Conservation (phyloP, 192 early-diverging fungal species). For the Coemansia sp. region DNA sequence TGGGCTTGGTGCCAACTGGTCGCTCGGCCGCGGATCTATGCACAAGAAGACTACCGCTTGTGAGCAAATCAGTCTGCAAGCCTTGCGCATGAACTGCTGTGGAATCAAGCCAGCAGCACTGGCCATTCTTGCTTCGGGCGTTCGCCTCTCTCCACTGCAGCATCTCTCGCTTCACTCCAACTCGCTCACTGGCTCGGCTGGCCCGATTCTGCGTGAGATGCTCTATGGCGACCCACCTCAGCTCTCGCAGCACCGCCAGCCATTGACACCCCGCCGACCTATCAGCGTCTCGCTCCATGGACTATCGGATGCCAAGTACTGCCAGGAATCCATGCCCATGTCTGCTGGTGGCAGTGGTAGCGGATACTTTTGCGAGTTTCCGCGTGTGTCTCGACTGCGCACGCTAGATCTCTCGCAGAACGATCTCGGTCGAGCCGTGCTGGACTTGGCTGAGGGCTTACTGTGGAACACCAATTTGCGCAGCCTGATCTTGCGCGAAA, state of each 20-base stretch:
- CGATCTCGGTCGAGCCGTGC: slow-evolving; percentile 47
- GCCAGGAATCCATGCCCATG: slow-evolving; percentile 14
- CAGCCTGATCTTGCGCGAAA: slow-evolving; percentile 52
- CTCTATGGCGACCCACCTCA: slow-evolving; percentile 55
- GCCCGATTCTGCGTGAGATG: slow-evolving; percentile 55
- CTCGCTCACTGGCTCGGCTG: slow-evolving; percentile 40
- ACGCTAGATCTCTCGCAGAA: slow-evolving; percentile 55
- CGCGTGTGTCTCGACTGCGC: slow-evolving; percentile 49
- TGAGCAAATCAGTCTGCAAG: slow-evolving; percentile 47
- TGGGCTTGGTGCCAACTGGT: slow-evolving; percentile 49
- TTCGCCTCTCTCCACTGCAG: slow-evolving; percentile 53
- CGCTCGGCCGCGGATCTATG: slow-evolving; percentile 51
- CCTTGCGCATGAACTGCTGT: slow-evolving; percentile 59
- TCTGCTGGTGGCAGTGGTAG: slow-evolving; percentile 4
- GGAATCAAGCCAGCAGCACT: slow-evolving; percentile 50
- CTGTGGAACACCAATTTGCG: slow-evolving; percentile 54
- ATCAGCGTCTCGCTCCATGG: slow-evolving; percentile 53
- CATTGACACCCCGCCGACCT: slow-evolving; percentile 27
- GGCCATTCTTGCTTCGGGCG: slow-evolving; percentile 54
- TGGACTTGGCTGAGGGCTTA: slow-evolving; percentile 52
- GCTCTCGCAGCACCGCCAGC: slow-evolving; percentile 20
- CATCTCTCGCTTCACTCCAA: slow-evolving; percentile 51
- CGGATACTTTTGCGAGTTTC: slow-evolving; percentile 23
- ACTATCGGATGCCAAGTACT: slow-evolving; percentile 47
- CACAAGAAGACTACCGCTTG: slow-evolving; percentile 34